Percentiles rank a stretch among this genome's conserved stretches.
Conservation (phyloP, 2,329 filamentous ascomycete species). For the Xylariaceae sp. region DNA sequence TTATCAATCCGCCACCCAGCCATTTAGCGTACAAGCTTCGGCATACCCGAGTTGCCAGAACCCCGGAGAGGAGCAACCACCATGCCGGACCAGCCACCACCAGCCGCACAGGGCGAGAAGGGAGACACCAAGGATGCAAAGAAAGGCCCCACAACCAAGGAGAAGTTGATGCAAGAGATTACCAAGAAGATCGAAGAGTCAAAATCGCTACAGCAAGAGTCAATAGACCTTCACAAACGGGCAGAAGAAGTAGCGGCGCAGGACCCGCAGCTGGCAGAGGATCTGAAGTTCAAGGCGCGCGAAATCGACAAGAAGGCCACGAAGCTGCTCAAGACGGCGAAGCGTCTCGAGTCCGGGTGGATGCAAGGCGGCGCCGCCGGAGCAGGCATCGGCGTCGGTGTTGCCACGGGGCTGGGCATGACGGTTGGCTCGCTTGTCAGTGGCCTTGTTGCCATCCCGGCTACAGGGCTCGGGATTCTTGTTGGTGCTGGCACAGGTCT, state of each 20-base stretch:
- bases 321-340: constrained; percentile 30
- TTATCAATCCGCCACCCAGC: no score
- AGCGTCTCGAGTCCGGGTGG: constrained; percentile 32
- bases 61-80: no score
- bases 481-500: constrained; percentile 32
- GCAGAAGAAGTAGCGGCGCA: constrained; percentile 25
- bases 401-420: constrained; percentile 31
- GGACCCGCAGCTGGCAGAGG: constrained; percentile 27
- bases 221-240: constrained; percentile 25
- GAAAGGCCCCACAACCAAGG: constrained; percentile 26
- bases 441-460: constrained; percentile 31
- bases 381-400: constrained; percentile 33
- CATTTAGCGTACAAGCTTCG: no score
- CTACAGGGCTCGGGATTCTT: constrained; percentile 31
- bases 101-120: constrained; percentile 1
- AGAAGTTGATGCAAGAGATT: constrained; percentile 33
- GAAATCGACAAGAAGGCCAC: constrained; percentile 31
- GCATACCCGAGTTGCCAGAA: no score
- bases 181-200: constrained; percentile 30
- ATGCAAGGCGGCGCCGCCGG: constrained; percentile 33
- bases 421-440: constrained; percentile 31
- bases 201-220: constrained; percentile 29
- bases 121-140: constrained; percentile 5
- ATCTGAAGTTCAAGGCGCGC: constrained; percentile 27
- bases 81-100: constrained; percentile 8